Percentiles rank a stretch among this genome's conserved stretches.
Evolutionary conservation across 805 yeast species (phyloP).

Genomic region (Kuraishia borneana): DNA sequence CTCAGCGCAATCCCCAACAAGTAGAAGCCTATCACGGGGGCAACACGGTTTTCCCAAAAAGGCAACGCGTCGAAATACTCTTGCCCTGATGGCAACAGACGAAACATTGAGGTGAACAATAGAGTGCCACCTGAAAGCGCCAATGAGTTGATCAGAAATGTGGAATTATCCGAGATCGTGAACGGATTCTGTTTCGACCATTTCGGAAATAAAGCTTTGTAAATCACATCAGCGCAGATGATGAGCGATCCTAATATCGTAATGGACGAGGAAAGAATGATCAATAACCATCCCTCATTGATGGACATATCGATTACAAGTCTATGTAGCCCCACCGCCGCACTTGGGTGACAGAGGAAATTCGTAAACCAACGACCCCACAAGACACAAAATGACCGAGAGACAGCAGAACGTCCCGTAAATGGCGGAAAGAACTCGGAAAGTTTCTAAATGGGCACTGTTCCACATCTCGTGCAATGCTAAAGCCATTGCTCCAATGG

Average conservation of each 20-base stretch:
- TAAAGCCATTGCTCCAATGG: slow-evolving; percentile 71
- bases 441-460: slow-evolving; percentile 39
- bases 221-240: slow-evolving; percentile 50
- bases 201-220: slow-evolving; percentile 29
- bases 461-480: slow-evolving; percentile 42
- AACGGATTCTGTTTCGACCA: slow-evolving; percentile 31
- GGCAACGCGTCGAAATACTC: slow-evolving; percentile 27
- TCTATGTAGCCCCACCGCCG: no score
- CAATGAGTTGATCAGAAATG: slow-evolving; percentile 62
- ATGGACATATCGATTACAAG: no score
- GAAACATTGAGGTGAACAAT: slow-evolving; percentile 64
- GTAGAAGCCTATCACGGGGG: slow-evolving; percentile 28
- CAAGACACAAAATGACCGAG: slow-evolving; percentile 30
- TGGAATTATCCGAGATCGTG: slow-evolving; percentile 44
- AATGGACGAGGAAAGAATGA: slow-evolving; percentile 53
- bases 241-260: slow-evolving; percentile 64
- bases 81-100: slow-evolving; percentile 61
- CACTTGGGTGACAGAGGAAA: no score
- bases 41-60: slow-evolving; percentile 17
- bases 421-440: slow-evolving; percentile 50
- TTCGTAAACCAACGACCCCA: slow-evolving; percentile 20
- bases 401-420: slow-evolving; percentile 43
- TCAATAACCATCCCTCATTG: slow-evolving; percentile 55
- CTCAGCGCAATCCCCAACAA: slow-evolving; percentile 51
- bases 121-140: slow-evolving; percentile 78